These are phyloP conservation scores for Dentipellis fragilis DNA, from an alignment of 768 basidiomycete species.

Conservation along the genomic window DNA sequence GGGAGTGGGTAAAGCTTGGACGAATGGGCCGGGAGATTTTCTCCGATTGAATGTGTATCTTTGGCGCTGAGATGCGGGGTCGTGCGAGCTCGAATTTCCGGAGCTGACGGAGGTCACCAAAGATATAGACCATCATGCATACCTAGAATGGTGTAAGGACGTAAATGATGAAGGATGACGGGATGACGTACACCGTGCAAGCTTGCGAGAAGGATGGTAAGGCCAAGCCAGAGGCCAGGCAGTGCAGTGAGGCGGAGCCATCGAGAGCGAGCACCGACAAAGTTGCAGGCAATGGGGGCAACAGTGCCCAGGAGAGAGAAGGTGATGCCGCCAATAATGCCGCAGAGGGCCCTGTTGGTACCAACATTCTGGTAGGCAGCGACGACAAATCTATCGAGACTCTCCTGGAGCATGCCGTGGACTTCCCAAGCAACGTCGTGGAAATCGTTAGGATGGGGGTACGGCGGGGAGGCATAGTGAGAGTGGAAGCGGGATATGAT, in stretches of 20 bases:
- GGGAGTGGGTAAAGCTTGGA: conserved; percentile 3
- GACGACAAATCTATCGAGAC: conserved; percentile 54
- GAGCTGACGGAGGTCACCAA: conserved; percentile 71
- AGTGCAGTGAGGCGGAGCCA: conserved; percentile 52
- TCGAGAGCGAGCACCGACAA: conserved; percentile 36
- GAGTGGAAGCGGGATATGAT: conserved; percentile 37
- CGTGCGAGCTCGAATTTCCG: conserved; percentile 70
- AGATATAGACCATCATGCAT: conserved; percentile 69
- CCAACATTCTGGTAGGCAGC: conserved; percentile 68
- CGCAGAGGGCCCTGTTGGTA: conserved; percentile 57
- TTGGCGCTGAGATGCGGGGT: conserved; percentile 47
- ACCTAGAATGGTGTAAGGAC: conserved; percentile 18
- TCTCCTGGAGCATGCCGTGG: conserved; percentile 48
- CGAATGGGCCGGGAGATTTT: conserved; percentile 9
- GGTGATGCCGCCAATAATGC: conserved; percentile 51
- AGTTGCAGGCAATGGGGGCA: conserved; percentile 27
- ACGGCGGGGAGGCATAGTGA: conserved; percentile 38
- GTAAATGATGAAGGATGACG: not conserved
- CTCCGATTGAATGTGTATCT: conserved; percentile 9
- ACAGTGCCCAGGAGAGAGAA: conserved; percentile 35
- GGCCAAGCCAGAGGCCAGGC: conserved; percentile 11
- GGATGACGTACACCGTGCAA: not conserved
- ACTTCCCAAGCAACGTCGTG: conserved; percentile 47
- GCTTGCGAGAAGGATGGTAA: not conserved
- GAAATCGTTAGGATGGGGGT: conserved; percentile 61